Evolutionary conservation across 768 basidiomycete species (phyloP).

Genomic region (Boletus barrowsii): DNA sequence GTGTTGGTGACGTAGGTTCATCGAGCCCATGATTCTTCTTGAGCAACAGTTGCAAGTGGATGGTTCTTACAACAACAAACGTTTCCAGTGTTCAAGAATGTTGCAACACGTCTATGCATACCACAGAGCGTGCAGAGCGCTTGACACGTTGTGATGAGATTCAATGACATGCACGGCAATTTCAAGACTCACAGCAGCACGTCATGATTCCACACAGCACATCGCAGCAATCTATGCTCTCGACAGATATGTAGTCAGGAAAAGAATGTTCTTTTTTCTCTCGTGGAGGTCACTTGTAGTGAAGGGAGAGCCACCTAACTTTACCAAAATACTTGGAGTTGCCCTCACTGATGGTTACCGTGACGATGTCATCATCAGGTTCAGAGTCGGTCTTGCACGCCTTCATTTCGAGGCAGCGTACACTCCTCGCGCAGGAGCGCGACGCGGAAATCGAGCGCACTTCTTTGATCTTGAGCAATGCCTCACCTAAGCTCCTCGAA

Average conservation of each 20-base stretch:
- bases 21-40: constrained; percentile 3
- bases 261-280: not conserved
- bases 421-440: constrained; percentile 68
- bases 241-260: not conserved
- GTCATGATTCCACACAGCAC: constrained; percentile 15
- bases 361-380: constrained; percentile 4
- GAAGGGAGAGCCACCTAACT: too few species aligned
- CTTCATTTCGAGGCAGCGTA: constrained; percentile 67
- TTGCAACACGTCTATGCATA: not conserved
- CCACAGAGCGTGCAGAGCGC: constrained; percentile 17
- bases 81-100: not conserved
- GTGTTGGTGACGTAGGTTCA: not conserved
- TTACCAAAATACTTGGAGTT: not conserved
- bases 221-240: constrained; percentile 25
- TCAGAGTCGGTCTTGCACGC: constrained; percentile 37
- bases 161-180: not conserved
- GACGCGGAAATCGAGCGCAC: constrained; percentile 82
- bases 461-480: constrained; percentile 76
- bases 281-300: too few species aligned
- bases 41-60: constrained; percentile 15
- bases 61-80: constrained; percentile 6
- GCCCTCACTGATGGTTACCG: not conserved
- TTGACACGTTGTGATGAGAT: not conserved
- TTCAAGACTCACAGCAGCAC: constrained; percentile 19
- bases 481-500: constrained; percentile 81